Percentiles rank a stretch among this genome's conserved stretches.
Conservation (phyloP, 2,329 filamentous ascomycete genomes). For the Macroventuria anomochaeta region DNA sequence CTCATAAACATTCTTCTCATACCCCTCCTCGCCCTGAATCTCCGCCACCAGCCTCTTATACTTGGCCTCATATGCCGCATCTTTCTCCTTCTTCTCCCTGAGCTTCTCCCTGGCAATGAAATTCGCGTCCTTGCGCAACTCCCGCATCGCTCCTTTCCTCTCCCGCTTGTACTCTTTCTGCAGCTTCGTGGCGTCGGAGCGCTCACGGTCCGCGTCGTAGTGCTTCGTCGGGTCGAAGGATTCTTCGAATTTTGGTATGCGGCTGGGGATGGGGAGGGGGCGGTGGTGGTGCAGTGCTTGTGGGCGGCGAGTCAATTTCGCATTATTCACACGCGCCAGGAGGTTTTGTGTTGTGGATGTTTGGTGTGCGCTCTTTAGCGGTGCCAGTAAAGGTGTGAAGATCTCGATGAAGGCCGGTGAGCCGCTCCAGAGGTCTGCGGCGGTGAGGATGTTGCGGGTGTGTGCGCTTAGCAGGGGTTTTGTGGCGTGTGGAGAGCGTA, state of each 20-base stretch:
- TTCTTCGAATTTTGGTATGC: conserved; percentile 95
- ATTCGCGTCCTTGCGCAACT: conserved; percentile 92
- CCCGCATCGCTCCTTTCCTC: conserved; percentile 90
- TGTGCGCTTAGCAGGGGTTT: conserved; percentile 64
- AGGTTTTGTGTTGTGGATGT: conserved; percentile 67
- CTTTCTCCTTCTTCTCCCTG: conserved; percentile 89
- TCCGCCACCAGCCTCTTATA: conserved; percentile 89
- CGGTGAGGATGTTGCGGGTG: conserved; percentile 68
- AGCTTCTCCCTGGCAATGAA: conserved; percentile 93
- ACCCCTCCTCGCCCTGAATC: conserved; percentile 93
- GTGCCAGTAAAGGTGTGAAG: conserved; percentile 65
- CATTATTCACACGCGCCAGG: conserved; percentile 64
- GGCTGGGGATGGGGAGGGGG: conserved; percentile 84
- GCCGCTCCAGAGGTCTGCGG: conserved; percentile 74
- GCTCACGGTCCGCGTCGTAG: conserved; percentile 94
- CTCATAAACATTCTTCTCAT: conserved; percentile 87
- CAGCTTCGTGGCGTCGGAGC: conserved; percentile 82
- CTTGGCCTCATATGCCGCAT: conserved; percentile 95
- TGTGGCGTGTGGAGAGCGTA: conserved; percentile 56
- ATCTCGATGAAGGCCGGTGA: conserved; percentile 81
- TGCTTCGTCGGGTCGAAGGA: conserved; percentile 92
- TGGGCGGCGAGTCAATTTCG: conserved; percentile 73
- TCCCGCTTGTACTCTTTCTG: conserved; percentile 93
- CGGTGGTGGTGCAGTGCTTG: conserved; percentile 88
- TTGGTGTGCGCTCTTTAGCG: conserved; percentile 42